phyloP scores from a whole-genome alignment of 371 early-diverging fungal genomes.

The Dentiscutata heterogama region DNA sequence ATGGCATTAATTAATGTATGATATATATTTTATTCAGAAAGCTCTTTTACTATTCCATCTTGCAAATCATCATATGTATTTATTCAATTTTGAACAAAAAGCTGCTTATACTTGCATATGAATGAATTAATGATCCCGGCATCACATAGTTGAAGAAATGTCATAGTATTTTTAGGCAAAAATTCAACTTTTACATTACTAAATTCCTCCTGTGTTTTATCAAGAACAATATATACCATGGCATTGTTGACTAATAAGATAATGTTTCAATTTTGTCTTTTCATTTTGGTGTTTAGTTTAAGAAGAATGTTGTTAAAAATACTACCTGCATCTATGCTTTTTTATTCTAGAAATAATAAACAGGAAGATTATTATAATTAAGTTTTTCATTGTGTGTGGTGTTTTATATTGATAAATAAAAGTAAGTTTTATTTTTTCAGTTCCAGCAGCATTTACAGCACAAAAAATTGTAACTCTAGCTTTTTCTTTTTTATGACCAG shows the following conservation, averaged over 20 bases:
- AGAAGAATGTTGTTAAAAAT: neutral
- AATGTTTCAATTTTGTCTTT: neutral
- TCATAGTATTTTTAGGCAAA: neutral
- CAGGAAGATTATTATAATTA: neutral
- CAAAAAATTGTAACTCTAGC: constrained; percentile 15
- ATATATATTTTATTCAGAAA: neutral
- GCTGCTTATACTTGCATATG: constrained; percentile 6
- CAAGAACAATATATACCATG: neutral
- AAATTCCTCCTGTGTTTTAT: neutral
- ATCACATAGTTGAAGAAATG: neutral
- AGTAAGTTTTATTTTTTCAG: neutral
- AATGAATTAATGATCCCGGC: neutral
- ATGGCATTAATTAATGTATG: neutral
- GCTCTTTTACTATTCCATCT: neutral
- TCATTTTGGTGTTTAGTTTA: constrained; percentile 14
- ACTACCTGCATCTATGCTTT: constrained; percentile 19
- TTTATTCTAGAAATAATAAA: constrained; percentile 24
- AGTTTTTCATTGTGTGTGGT: neutral
- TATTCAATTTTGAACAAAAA: constrained; percentile 18
- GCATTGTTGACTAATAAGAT: constrained; percentile 9
- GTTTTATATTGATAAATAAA: constrained; percentile 1
- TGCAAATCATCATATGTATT: constrained; percentile 13
- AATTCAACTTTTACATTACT: neutral
- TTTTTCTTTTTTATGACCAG: constrained; percentile 36
- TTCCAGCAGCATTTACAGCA: constrained; percentile 7